Evolutionary conservation across 1,139 yeast species (phyloP), one percentile per base, ranked within the genome.

Genomic region (Pichia sp.): DNA sequence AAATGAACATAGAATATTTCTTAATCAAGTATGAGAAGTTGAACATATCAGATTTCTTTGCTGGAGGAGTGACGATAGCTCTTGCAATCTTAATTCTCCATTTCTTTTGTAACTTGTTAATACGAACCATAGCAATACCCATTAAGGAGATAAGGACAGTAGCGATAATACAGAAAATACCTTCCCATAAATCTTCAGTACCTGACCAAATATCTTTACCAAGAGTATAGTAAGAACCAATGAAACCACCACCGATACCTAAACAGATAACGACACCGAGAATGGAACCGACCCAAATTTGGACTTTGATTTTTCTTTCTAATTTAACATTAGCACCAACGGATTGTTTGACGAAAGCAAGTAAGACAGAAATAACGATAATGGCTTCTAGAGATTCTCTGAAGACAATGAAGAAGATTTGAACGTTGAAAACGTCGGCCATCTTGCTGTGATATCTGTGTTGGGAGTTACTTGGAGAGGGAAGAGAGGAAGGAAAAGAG

Each of bases 151-250:
- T 91, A 65, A 91, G 78, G 21, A 86, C 72, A 0, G 94, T 78
- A 1, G 98, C 97, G 58, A 91, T 76, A 31, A 90, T 70, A 64
- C 90, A 84, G 61, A 91, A 81, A 33, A 85, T 76, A 63, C 96
- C 97, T 71, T 91, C 98, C 88, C 96, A 91, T 51, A 90, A 76
- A 64, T 91, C 96, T 66, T 91, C 98, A 43, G 96, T 81, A 38
- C 72, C 65, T 17, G 89, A 69, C 97, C 97, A 91, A 54, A 90
- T 70, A 72, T 91, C 94, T 32, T 81, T 78, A 46, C 88, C 89
- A 38, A 89, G 73, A 34, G 83, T 68, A 62, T 91, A 90, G 67
- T 87, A 91, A 15, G 86, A 81, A 57, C 89, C 90, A 61, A 91
- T 88, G 67, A 91, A 89, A 14, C 85, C 85, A 63, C 86, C 82